Evolutionary conservation across 2,329 filamentous ascomycete species (phyloP).

Genomic region (Plenodomus biglobosus): DNA sequence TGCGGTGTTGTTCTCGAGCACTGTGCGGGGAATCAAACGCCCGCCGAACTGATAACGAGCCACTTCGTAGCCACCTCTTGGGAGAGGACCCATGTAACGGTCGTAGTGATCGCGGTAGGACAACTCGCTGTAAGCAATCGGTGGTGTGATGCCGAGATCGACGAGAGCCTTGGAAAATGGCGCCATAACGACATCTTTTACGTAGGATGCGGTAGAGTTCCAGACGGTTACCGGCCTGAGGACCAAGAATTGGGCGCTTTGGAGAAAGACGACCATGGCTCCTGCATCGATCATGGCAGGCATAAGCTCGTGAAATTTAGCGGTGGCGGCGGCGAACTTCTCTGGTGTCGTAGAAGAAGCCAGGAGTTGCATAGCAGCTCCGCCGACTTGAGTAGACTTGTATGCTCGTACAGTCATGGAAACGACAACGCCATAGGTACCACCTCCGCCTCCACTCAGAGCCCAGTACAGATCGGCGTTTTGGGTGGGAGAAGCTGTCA

Average conservation of each 20-base stretch:
- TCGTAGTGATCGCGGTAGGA: conserved; percentile 30
- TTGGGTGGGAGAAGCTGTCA: conserved; percentile 31
- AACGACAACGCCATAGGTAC: conserved; percentile 36
- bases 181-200: conserved; percentile 22
- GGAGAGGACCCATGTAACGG: conserved; percentile 31
- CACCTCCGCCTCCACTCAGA: conserved; percentile 35
- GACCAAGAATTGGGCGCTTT: conserved; percentile 13
- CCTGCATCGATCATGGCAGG: conserved; percentile 26
- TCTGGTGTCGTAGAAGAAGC: conserved; percentile 18
- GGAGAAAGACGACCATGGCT: conserved; percentile 20
- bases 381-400: conserved; percentile 20
- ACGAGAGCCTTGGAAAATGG: conserved; percentile 25
- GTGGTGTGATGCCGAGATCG: conserved; percentile 18
- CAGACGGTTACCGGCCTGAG: conserved; percentile 7
- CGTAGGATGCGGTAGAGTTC: conserved; percentile 12
- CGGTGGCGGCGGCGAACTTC: conserved; percentile 14
- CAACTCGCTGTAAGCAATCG: conserved; percentile 22
- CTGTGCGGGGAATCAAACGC: conserved; percentile 20
- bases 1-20: conserved; percentile 18
- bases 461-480: conserved; percentile 44
- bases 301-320: conserved; percentile 16
- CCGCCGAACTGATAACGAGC: conserved; percentile 25
- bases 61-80: conserved; percentile 20
- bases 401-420: conserved; percentile 35
- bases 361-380: conserved; percentile 23